Percentiles rank a stretch among this genome's conserved stretches.
Evolutionary conservation across 441 rosid genomes (phyloP).

Genomic region (Pelargonium citronellum): DNA sequence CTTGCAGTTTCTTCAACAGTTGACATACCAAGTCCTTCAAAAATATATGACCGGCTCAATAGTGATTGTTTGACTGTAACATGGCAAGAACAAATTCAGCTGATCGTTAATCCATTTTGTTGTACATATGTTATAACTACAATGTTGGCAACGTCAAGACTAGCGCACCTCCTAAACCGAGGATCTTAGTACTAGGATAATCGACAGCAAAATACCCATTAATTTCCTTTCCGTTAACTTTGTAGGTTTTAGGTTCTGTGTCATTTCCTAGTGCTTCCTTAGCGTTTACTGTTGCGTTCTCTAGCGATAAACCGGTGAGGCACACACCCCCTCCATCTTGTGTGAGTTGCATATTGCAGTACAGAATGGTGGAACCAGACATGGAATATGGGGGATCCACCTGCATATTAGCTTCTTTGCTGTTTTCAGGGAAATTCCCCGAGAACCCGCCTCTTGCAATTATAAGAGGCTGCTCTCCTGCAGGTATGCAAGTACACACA

Average conservation of each 20-base stretch:
- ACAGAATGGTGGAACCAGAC: constrained; percentile 21
- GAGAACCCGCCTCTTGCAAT: constrained; percentile 77
- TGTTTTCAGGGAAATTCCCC: constrained; percentile 73
- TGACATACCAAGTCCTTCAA: constrained; percentile 45
- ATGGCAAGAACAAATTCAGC: constrained; percentile 15
- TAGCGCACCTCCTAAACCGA: constrained; percentile 45
- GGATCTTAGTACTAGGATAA: constrained; percentile 35
- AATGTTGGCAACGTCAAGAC: not conserved
- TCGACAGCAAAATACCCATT: constrained; percentile 69
- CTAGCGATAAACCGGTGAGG: constrained; percentile 49
- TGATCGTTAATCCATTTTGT: not conserved
- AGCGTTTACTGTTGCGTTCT: constrained; percentile 40
- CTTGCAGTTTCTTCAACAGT: constrained; percentile 40
- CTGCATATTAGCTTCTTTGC: constrained; percentile 36
- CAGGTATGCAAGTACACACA: not conserved
- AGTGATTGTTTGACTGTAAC: constrained; percentile 55
- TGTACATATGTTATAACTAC: too few species aligned
- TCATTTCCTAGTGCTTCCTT: constrained; percentile 21
- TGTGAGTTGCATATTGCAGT: constrained; percentile 75
- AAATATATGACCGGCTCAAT: constrained; percentile 44
- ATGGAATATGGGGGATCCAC: not conserved
- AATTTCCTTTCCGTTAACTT: constrained; percentile 51
- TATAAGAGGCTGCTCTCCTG: constrained; percentile 53
- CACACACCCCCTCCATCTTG: constrained; percentile 69
- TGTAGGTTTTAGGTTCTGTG: constrained; percentile 32